Evolutionary conservation across 1,284 basidiomycete species (phyloP).

Genomic region (Mrakiaceae sp.): DNA sequence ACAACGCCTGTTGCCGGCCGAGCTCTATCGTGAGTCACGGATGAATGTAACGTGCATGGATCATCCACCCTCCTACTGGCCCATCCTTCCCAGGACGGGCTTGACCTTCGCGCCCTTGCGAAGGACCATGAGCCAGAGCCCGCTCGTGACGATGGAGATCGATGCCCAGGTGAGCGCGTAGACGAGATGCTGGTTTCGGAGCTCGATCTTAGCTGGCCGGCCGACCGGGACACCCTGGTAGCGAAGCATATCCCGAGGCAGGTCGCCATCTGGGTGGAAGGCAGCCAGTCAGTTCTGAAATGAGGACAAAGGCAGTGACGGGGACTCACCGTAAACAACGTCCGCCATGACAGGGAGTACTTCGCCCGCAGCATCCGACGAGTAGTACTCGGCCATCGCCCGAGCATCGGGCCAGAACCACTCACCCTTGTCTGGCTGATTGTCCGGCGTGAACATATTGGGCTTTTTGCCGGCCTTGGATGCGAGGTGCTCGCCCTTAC

Average conservation of each 20-base stretch:
- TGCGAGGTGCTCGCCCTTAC: slow-evolving; percentile 56
- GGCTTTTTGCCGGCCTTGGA: slow-evolving; percentile 34
- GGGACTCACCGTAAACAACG: slow-evolving; percentile 61
- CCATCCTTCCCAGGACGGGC: slow-evolving; percentile 6
- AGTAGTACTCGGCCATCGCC: slow-evolving; percentile 55
- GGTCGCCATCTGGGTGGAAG: slow-evolving; percentile 55
- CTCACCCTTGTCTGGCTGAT: slow-evolving; percentile 61
- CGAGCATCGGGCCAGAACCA: slow-evolving; percentile 90
- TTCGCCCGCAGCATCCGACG: slow-evolving; percentile 48
- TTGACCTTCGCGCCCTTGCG: slow-evolving; percentile 1
- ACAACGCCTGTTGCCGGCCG: too few species aligned
- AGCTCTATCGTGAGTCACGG: too few species aligned
- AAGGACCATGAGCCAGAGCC: slow-evolving; percentile 1
- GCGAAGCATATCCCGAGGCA: slow-evolving; percentile 52
- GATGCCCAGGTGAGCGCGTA: slow-evolving; percentile 90
- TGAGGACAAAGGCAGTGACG: not conserved
- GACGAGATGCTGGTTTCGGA: slow-evolving; percentile 88
- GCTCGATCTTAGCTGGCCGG: slow-evolving; percentile 67
- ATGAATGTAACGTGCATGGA: too few species aligned
- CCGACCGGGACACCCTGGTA: slow-evolving; percentile 75
- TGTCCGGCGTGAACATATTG: slow-evolving; percentile 79
- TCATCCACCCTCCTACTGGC: not conserved
- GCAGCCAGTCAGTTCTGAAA: slow-evolving; percentile 22
- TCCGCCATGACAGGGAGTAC: slow-evolving; percentile 80
- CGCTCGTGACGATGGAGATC: slow-evolving; percentile 4